Conservation (phyloP, 495 filamentous ascomycete species). For the Xylaria palmicola region DNA sequence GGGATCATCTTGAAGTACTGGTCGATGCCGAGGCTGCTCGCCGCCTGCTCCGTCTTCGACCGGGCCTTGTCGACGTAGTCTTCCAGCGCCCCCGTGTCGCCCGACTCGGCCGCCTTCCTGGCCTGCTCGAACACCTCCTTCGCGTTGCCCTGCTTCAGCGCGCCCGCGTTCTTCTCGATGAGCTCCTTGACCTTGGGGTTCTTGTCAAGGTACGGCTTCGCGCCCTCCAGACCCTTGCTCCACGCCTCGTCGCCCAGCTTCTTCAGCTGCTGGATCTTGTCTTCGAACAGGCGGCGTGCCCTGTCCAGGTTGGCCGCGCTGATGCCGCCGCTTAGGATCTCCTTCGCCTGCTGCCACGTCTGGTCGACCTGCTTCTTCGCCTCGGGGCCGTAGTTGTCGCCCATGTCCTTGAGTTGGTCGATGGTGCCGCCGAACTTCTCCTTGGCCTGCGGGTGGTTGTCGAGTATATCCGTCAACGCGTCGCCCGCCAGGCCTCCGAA, state of each 20-base stretch:
- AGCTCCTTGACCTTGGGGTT: conserved; percentile 63
- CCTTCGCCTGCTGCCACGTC: conserved; percentile 59
- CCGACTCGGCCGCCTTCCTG: conserved; percentile 53
- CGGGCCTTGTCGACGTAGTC: conserved; percentile 60
- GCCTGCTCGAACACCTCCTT: conserved; percentile 53
- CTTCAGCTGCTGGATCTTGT: conserved; percentile 60
- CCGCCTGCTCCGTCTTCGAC: conserved; percentile 31
- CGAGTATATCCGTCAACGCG: conserved; percentile 55
- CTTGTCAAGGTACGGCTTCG: conserved; percentile 63
- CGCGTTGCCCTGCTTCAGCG: conserved; percentile 59
- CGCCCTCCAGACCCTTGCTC: conserved; percentile 61
- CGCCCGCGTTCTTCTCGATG: conserved; percentile 58
- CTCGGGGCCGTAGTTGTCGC: conserved; percentile 62
- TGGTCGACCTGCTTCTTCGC: conserved; percentile 67
- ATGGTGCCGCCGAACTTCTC: conserved; percentile 63
- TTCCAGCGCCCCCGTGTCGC: conserved; percentile 55
- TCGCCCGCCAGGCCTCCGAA: conserved; percentile 56
- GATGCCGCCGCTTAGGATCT: conserved; percentile 55
- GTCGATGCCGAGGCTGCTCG: conserved; percentile 38
- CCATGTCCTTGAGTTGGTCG: conserved; percentile 62
- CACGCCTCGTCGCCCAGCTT: conserved; percentile 63
- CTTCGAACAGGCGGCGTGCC: conserved; percentile 59
- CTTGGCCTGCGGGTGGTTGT: conserved; percentile 66
- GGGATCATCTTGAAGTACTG: conserved; percentile 54
- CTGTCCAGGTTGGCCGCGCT: conserved; percentile 49